phyloP scores from a whole-genome alignment of 2,329 filamentous ascomycete genomes.

The Escovopsis sp. region DNA sequence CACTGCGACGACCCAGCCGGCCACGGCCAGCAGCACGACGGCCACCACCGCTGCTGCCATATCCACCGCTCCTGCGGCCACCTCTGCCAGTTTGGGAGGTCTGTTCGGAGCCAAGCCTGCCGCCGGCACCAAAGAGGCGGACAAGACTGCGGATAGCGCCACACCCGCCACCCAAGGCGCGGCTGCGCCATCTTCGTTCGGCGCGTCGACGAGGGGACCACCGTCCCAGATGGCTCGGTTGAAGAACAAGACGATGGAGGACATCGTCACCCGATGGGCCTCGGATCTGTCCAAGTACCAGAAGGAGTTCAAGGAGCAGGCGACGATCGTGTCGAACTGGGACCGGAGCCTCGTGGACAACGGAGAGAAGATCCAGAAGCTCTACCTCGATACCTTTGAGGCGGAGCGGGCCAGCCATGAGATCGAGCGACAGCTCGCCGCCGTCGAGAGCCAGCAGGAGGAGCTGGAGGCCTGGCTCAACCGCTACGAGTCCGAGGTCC shows the following conservation, averaged over 20 bases:
- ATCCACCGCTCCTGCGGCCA: constrained; percentile 15
- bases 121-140: constrained; percentile 12
- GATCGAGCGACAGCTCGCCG: constrained; percentile 79
- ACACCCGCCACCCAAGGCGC: constrained; percentile 16
- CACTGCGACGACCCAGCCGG: constrained; percentile 8
- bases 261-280: constrained; percentile 95
- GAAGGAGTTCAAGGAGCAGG: constrained; percentile 88
- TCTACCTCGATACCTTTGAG: constrained; percentile 85
- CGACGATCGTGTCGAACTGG: constrained; percentile 76
- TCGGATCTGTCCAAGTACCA: constrained; percentile 92
- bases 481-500: constrained; percentile 81
- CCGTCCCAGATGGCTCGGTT: constrained; percentile 74
- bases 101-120: constrained; percentile 22
- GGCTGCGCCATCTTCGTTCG: constrained; percentile 31
- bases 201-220: constrained; percentile 66
- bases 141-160: constrained; percentile 6
- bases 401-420: constrained; percentile 86
- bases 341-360: constrained; percentile 88
- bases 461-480: constrained; percentile 82
- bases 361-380: constrained; percentile 82
- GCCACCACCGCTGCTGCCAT: constrained; percentile 13
- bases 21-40: constrained; percentile 8
- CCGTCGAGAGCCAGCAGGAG: constrained; percentile 83
- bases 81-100: constrained; percentile 17
- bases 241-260: constrained; percentile 98